Evolutionary conservation across 2,329 filamentous ascomycete genomes (phyloP), one percentile per base, ranked within the genome.

Genomic region (Aspergillus sp.): DNA sequence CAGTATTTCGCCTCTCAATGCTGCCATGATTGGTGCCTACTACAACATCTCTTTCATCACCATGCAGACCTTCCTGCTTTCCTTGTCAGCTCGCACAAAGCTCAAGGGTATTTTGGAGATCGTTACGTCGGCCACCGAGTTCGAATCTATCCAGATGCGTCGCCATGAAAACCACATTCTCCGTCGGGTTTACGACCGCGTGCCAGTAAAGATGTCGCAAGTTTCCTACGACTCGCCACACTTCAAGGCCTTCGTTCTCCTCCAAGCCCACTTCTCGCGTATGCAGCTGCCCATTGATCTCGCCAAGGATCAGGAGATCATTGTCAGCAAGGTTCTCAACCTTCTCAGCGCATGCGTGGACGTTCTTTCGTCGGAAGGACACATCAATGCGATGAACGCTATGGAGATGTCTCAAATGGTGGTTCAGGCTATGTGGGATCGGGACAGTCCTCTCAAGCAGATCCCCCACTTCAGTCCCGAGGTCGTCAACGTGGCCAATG

Each of bases 371-470:
- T 96, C 90, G 1, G 90, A 98, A 58, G 93, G 91, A 10, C 89
- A 96, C 59, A 78, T 98, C 49, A 98, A 98, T 62, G 91, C 93
- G 47, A 95, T 96, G 85, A 90, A 86, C 58, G 93, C 93, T 27
- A 98, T 98, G 91, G 93, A 98, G 67, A 89, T 98, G 80, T 95
- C 88, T 9, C 93, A 98, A 64, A 98, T 98, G 93, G 88, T 94
- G 42, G 90, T 98, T 3, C 93, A 98, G 70, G 90, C 86, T 39
- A 95, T 97, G 88, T 98, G 93, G 93, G 91, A 98, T 70, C 86
- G 90, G 45, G 93, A 98, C 66, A 94, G 88, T 58, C 90, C 93
- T 33, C 78, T 98, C 54, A 96, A 96, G 73, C 93, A 98, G 69
- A 96, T 98, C 60, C 93, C 93, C 54, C 89, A 97, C 72, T 97